Evolutionary conservation across 805 yeast genomes (phyloP), one percentile per base, ranked within the genome.

Genomic region (Barnettozyma botsteinii): DNA sequence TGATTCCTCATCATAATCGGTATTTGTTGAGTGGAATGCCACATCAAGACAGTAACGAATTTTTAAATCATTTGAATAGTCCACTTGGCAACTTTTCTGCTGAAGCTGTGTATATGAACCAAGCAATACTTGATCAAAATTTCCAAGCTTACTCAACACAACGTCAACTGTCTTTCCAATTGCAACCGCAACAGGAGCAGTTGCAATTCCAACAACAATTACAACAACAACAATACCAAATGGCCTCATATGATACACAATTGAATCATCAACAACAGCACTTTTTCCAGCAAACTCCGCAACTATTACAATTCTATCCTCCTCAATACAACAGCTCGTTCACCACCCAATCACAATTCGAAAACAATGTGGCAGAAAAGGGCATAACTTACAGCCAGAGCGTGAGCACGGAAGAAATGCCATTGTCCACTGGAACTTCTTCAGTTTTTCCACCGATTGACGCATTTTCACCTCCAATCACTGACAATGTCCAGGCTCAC

Each of bases 401-500:
- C 5, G 14, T n/a, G 4, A 15, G 17, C 12, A 7, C 11, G 6
- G 31, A 28, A 8, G 31, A 28, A 7, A 17, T 8, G 7, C 15
- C 9, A 9, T 9, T 17, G 7, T 28, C 31, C 6, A 17, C 31
- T 4, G 20, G 21, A 7, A n/a, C 31, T 5, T 15, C 31, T 9
- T 7, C 47, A n/a, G 46, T 45, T 1, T 47, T 48, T 38, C 52
- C 53, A 11, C 55, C 54, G 18, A 40, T 45, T 25, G 43, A 46
- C 27, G 52, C 52, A 2, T 52, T 52, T 32, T 33, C 52, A 17
- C 47, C 53, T 20, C 47, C 47, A 27, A 33, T 19, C 2, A 8
- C 26, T 3, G 37, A 25, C 8, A 23, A 18, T 14, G 18, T 33
- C 9, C 31, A 15, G 5, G 4, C 17, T 4, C 21, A 7, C 9